Percentiles rank a stretch among this genome's conserved stretches.
phyloP scores from a whole-genome alignment of 2,329 filamentous ascomycete species.

The Aspergillus unguis region DNA sequence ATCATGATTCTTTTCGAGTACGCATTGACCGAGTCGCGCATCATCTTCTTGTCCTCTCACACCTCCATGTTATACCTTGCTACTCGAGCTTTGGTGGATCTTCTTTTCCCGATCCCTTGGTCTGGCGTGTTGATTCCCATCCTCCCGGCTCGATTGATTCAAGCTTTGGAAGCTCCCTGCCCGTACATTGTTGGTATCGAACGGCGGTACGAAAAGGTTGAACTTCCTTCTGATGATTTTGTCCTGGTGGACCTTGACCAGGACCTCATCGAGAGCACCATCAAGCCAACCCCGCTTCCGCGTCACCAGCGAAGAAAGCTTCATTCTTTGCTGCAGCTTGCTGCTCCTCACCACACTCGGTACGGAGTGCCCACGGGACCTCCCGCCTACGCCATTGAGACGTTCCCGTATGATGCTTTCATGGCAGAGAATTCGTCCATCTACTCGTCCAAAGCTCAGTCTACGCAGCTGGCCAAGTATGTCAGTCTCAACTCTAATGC shows the following conservation, averaged over 20 bases:
- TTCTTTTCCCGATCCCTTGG: slow-evolving; percentile 91
- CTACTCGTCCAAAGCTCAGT: slow-evolving; percentile 68
- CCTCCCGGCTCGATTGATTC: slow-evolving; percentile 79
- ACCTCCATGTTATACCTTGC: slow-evolving; percentile 94
- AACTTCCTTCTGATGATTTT: slow-evolving; percentile 88
- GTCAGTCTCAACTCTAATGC: slow-evolving; percentile 85
- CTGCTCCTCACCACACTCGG: slow-evolving; percentile 82
- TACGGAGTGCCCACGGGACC: slow-evolving; percentile 85
- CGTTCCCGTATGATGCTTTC: slow-evolving; percentile 86
- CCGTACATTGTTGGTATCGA: slow-evolving; percentile 97
- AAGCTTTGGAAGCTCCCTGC: slow-evolving; percentile 89
- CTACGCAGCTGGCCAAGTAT: slow-evolving; percentile 76
- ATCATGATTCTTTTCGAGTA: slow-evolving; percentile 92
- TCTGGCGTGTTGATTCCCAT: slow-evolving; percentile 91
- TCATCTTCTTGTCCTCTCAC: slow-evolving; percentile 93
- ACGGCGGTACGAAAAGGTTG: slow-evolving; percentile 65
- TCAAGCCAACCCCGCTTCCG: slow-evolving; percentile 72
- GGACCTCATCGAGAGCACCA: slow-evolving; percentile 82
- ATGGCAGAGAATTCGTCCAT: slow-evolving; percentile 79
- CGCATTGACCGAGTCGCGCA: slow-evolving; percentile 85
- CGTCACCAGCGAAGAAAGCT: slow-evolving; percentile 88
- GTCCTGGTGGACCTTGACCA: slow-evolving; percentile 91
- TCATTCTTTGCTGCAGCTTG: slow-evolving; percentile 78
- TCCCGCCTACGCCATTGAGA: slow-evolving; percentile 87
- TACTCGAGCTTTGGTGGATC: slow-evolving; percentile 76